phyloP scores from a whole-genome alignment of 495 filamentous ascomycete species.

The Alectoria sarmentosa region DNA sequence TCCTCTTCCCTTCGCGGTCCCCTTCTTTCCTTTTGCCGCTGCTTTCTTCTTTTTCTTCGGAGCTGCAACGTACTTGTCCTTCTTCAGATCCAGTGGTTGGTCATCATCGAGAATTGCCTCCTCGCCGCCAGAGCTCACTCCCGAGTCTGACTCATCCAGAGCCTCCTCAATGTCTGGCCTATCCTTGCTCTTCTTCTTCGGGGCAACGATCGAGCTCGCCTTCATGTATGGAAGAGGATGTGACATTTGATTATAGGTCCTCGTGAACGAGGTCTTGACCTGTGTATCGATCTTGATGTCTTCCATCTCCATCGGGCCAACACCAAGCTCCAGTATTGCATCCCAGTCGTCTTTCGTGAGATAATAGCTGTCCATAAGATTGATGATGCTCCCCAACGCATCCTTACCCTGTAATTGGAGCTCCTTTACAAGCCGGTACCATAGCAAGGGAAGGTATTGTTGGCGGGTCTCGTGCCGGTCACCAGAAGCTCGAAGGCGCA shows the following conservation, averaged over 20 bases:
- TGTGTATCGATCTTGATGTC: constrained; percentile 71
- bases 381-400: constrained; percentile 63
- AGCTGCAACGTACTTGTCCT: constrained; percentile 93
- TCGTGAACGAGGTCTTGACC: constrained; percentile 83
- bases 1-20: constrained; percentile 42
- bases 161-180: constrained; percentile 94
- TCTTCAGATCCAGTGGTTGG: constrained; percentile 71
- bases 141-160: constrained; percentile 85
- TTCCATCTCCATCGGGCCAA: constrained; percentile 73
- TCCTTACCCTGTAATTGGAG: constrained; percentile 70
- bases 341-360: constrained; percentile 96
- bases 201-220: constrained; percentile 66
- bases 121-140: constrained; percentile 49
- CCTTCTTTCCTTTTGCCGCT: constrained; percentile 32
- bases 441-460: constrained; percentile 87
- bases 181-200: constrained; percentile 61
- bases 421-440: constrained; percentile 67
- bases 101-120: constrained; percentile 54
- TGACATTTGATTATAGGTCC: constrained; percentile 76
- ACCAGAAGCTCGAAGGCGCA: constrained; percentile 86
- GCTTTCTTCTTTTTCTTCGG: constrained; percentile 57
- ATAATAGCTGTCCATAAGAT: constrained; percentile 95
- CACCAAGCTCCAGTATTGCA: constrained; percentile 79
- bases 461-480: constrained; percentile 92
- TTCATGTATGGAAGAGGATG: constrained; percentile 97